Percentiles rank a stretch among this genome's conserved stretches.
These are phyloP conservation scores for Didymella arachidicola DNA, from an alignment of 2,329 filamentous ascomycete species.

Conservation along the genomic window DNA sequence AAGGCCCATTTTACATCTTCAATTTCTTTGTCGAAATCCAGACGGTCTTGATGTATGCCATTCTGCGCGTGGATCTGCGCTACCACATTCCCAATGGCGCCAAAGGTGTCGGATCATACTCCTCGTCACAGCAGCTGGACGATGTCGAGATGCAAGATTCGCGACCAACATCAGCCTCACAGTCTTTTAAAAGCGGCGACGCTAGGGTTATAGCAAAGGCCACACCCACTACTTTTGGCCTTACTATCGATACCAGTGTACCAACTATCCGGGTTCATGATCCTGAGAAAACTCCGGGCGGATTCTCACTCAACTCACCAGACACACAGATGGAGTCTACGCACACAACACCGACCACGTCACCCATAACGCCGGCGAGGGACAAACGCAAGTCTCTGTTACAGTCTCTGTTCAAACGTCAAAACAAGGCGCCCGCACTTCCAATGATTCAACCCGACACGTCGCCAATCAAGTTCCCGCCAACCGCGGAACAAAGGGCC, in stretches of 20 bases:
- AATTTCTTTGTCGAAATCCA: constrained; percentile 78
- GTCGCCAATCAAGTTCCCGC: constrained; percentile 11
- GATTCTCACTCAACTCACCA: constrained; percentile 10
- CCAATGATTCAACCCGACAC: constrained; percentile 10
- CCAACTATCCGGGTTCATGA: constrained; percentile 14
- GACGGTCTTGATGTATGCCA: constrained; percentile 71
- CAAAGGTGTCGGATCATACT: constrained; percentile 53
- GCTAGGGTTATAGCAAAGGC: background rate
- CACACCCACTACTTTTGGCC: constrained; percentile 5
- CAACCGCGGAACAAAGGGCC: constrained; percentile 21
- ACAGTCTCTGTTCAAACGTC: constrained; percentile 14
- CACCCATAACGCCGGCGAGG: constrained; percentile 12
- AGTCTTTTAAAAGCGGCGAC: constrained; percentile 2
- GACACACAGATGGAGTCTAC: constrained; percentile 6
- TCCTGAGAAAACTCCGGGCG: constrained; percentile 14
- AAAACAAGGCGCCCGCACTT: constrained; percentile 9
- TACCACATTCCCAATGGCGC: constrained; percentile 79
- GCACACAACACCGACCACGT: constrained; percentile 6
- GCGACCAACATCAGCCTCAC: constrained; percentile 20
- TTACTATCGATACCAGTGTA: constrained; percentile 14
- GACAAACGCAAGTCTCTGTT: constrained; percentile 14
- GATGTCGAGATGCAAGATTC: constrained; percentile 34
- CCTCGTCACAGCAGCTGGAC: constrained; percentile 16
- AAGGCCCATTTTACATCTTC: constrained; percentile 79
- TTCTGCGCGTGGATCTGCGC: constrained; percentile 74